phyloP scores from a whole-genome alignment of 495 filamentous ascomycete species.

The Aspergillus ellipticus region DNA sequence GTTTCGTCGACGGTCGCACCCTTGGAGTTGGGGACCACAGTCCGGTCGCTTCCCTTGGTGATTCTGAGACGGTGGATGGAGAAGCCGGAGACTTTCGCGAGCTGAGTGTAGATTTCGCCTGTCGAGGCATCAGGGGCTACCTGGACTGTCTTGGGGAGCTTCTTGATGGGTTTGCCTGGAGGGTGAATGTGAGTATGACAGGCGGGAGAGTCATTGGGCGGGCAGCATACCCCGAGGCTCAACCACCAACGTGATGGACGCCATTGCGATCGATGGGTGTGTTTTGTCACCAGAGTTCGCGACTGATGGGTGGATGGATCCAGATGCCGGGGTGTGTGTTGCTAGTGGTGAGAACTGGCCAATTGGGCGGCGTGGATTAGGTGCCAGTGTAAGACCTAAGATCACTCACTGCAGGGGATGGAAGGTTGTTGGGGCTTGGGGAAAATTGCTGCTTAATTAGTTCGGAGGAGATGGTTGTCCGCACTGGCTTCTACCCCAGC shows the following conservation, averaged over 20 bases:
- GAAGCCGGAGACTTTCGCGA: slow-evolving; percentile 52
- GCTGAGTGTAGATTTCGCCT: slow-evolving; percentile 57
- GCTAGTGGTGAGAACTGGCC: no score
- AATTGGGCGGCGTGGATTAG: no score
- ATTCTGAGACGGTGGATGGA: slow-evolving; percentile 62
- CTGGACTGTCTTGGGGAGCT: slow-evolving; percentile 64
- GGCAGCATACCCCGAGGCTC: slow-evolving; percentile 38
- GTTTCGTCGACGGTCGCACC: slow-evolving; percentile 58
- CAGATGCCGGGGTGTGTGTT: no score
- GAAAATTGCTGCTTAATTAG: no score
- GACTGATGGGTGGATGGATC: no score
- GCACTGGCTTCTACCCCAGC: no score
- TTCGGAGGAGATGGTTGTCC: no score
- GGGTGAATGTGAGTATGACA: neutral
- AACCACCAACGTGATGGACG: slow-evolving; percentile 32
- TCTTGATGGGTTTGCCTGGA: slow-evolving; percentile 61
- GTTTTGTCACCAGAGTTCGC: neutral
- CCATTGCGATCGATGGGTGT: slow-evolving; percentile 22
- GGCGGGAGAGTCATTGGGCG: neutral
- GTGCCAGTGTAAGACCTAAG: no score
- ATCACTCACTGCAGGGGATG: no score
- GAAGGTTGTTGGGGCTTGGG: no score
- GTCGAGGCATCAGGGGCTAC: slow-evolving; percentile 57
- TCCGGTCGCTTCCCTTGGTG: slow-evolving; percentile 68
- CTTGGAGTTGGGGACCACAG: slow-evolving; percentile 64